These are phyloP conservation scores for Larix kaempferi DNA, from an alignment of 75 land plant genomes.

Conservation along the genomic window DNA sequence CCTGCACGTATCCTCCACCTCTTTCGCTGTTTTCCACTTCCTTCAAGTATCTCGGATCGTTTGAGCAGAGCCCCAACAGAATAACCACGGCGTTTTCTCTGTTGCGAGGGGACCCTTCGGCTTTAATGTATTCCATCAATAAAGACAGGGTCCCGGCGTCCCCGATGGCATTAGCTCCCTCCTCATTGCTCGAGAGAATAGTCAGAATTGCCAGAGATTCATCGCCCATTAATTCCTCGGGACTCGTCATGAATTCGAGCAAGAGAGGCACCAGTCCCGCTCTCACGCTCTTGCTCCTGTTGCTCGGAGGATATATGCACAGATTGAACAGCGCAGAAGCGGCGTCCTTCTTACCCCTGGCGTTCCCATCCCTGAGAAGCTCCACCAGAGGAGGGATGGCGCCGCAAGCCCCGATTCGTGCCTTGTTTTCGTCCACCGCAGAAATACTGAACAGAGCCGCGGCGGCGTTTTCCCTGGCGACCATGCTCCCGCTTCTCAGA, in stretches of 20 bases:
- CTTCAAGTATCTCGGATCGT: slow-evolving; percentile 31
- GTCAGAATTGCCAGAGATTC: slow-evolving; percentile 81
- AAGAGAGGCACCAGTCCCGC: slow-evolving; percentile 63
- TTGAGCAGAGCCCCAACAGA: slow-evolving; percentile 34
- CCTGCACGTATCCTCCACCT: slow-evolving; percentile 26
- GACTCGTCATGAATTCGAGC: slow-evolving; percentile 26
- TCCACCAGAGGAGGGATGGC: slow-evolving; percentile 63
- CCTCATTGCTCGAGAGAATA: slow-evolving; percentile 49
- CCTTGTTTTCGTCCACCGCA: slow-evolving; percentile 72
- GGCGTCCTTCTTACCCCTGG: slow-evolving; percentile 73
- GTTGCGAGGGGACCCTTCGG: slow-evolving; percentile 36
- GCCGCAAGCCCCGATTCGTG: slow-evolving; percentile 56
- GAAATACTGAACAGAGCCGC: slow-evolving; percentile 79
- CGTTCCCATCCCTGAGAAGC: slow-evolving; percentile 45
- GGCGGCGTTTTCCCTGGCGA: slow-evolving; percentile 76
- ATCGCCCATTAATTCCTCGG: slow-evolving; percentile 41
- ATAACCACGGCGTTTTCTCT: slow-evolving; percentile 63
- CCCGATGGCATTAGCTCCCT: slow-evolving; percentile 55
- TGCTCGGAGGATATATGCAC: slow-evolving; percentile 62
- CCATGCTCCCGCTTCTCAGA: slow-evolving; percentile 51
- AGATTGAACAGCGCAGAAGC: slow-evolving; percentile 79
- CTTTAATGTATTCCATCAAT: slow-evolving; percentile 45
- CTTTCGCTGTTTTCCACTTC: slow-evolving; percentile 47
- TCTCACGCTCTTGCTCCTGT: slow-evolving; percentile 60
- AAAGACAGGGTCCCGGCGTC: slow-evolving; percentile 42